Percentiles rank a stretch among this genome's conserved stretches.
Conservation (phyloP, 805 yeast species). For the Ogataea zsoltii region DNA sequence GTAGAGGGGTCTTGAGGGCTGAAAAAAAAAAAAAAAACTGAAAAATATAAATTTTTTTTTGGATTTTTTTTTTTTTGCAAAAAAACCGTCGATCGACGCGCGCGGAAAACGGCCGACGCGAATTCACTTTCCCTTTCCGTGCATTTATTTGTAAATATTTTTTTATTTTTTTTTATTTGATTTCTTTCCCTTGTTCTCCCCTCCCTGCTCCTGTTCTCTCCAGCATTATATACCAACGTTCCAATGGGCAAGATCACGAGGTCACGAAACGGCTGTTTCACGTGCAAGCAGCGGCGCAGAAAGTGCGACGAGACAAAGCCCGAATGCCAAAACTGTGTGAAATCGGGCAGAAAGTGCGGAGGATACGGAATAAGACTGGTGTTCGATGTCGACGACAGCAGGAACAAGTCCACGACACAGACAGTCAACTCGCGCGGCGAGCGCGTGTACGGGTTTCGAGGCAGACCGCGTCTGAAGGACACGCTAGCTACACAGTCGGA, state of each 20-base stretch:
- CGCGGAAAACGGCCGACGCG: slow-evolving; percentile 14
- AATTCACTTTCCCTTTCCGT: neutral
- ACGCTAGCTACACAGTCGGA: slow-evolving; percentile 23
- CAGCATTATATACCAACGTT: too few species aligned
- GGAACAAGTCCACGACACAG: slow-evolving; percentile 28
- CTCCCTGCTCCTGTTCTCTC: too few species aligned
- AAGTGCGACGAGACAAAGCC: slow-evolving; percentile 62
- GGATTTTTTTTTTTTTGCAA: neutral
- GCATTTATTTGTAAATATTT: neutral
- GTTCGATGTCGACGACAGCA: slow-evolving; percentile 51
- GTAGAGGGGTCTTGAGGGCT: too few species aligned
- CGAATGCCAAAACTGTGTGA: slow-evolving; percentile 46
- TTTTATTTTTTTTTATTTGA: too few species aligned
- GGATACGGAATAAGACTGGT: slow-evolving; percentile 51
- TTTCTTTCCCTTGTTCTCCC: too few species aligned
- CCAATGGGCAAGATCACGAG: slow-evolving; percentile 42
- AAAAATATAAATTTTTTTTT: neutral
- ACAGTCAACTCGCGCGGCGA: slow-evolving; percentile 34
- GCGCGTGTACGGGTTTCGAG: slow-evolving; percentile 42
- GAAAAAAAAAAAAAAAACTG: neutral
- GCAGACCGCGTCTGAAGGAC: slow-evolving; percentile 42
- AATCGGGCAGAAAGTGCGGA: slow-evolving; percentile 46
- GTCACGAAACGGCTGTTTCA: slow-evolving; percentile 60
- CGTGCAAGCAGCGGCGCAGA: slow-evolving; percentile 53
- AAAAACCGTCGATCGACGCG: neutral